Percentiles rank a stretch among this genome's conserved stretches.
phyloP scores from a whole-genome alignment of 345 rosid genomes.

The Salix arbutifolia region DNA sequence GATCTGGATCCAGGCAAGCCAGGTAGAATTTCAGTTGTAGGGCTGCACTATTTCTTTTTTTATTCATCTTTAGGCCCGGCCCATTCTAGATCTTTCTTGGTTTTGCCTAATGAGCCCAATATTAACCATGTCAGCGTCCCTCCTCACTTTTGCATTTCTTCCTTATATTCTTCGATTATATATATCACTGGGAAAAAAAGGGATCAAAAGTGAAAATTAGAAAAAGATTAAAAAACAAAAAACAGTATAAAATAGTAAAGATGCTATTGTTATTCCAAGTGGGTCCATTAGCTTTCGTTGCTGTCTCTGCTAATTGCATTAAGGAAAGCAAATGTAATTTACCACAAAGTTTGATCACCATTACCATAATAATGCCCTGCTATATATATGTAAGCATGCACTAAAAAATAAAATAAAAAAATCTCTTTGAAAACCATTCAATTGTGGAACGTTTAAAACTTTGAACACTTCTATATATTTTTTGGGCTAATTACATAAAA shows the following conservation, averaged over 20 bases:
- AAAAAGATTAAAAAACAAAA: background rate
- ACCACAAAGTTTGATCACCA: background rate
- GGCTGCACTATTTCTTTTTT: no score
- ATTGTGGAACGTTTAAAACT: no score
- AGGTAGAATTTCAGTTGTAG: no score
- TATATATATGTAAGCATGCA: background rate
- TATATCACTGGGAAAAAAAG: conserved; percentile 34
- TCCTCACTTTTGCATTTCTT: conserved; percentile 64
- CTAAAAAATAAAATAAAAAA: no score
- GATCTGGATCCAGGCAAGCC: conserved; percentile 76
- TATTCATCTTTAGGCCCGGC: conserved; percentile 23
- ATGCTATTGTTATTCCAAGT: conserved; percentile 23
- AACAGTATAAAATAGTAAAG: conserved; percentile 16
- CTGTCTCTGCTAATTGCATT: conserved; percentile 35
- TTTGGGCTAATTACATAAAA: no score
- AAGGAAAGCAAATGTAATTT: conserved; percentile 21
- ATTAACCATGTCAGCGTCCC: conserved; percentile 60
- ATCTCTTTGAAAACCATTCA: no score
- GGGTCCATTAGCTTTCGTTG: conserved; percentile 49
- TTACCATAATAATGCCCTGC: background rate
- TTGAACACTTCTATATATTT: no score
- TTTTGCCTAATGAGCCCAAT: conserved; percentile 60
- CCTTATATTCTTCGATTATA: conserved; percentile 48
- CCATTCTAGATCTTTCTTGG: conserved; percentile 54
- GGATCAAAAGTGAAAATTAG: background rate